Evolutionary conservation across 169 alveolate genomes (phyloP), one percentile per base, ranked within the genome.

Genomic region (Plasmodium malariae): DNA sequence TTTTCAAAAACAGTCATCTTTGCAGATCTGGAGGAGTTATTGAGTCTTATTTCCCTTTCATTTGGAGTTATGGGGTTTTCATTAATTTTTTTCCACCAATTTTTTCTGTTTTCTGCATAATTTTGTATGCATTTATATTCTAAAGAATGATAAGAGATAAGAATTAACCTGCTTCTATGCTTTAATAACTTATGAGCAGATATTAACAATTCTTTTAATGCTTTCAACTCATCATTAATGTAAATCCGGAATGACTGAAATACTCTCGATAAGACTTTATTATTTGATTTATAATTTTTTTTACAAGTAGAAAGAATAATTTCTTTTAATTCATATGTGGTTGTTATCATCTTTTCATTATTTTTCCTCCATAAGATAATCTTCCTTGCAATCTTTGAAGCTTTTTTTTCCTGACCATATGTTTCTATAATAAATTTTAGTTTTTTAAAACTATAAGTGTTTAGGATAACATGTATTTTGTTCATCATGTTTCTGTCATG

Each of bases 191-290:
- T 73, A 45, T 94, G 95, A 12, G 92, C 71, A 28, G 83, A 28
- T 17, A 88, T 67, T 88, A 94, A 69, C 21, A 94, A 65, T 28
- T 78, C 63, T 37, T 71, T 72, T 59, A 94, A 88, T 37, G 93
- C 94, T 28, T 78, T 26, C 21, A 94, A 68, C 68, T 94, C 96
- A 68, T 92, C 94, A 86, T 94, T 94, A 55, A 94, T 88, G 48
- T 92, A 87, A 9, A 94, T 94, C 63, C 96, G 54, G 55, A 94
- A 87, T 3, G 95, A 88, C 93, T 94, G 95, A 62, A 95, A 94
- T 11, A 94, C 93, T 40, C 92, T 74, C 63, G 92, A 93, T 87
- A 92, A 88, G 48, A 80, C 94, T 21, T 76, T 83, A 73, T 91
- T 93, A 78, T 92, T 88, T 28, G 93, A 69, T 76, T 74, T 76